phyloP scores from a whole-genome alignment of 805 yeast genomes.

The Lachancea sp. region DNA sequence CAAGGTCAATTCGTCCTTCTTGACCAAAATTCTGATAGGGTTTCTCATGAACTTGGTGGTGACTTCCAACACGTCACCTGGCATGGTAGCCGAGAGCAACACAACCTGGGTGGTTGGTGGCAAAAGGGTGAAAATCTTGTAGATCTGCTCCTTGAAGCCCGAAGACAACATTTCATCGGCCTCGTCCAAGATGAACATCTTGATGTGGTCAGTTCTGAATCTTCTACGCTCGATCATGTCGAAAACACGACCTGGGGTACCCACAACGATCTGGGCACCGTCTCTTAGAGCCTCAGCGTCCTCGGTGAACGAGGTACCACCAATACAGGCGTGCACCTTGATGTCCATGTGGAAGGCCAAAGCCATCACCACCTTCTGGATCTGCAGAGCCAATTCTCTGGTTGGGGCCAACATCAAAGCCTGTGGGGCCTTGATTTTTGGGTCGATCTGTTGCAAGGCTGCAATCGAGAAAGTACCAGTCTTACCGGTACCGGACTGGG shows the following conservation, averaged over 20 bases:
- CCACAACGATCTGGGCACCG: constrained; percentile 91
- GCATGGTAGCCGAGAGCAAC: constrained; percentile 90
- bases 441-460: constrained; percentile 69
- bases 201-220: constrained; percentile 74
- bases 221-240: constrained; percentile 92
- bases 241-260: constrained; percentile 96
- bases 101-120: constrained; percentile 90
- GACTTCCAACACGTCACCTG: constrained; percentile 84
- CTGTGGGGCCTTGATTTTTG: constrained; percentile 67
- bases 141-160: constrained; percentile 94
- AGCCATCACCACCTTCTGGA: constrained; percentile 85
- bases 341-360: constrained; percentile 88
- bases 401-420: constrained; percentile 95
- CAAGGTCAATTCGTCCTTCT: constrained; percentile 86
- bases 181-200: constrained; percentile 95
- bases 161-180: constrained; percentile 89
- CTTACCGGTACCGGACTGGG: constrained; percentile 99
- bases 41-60: constrained; percentile 87
- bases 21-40: constrained; percentile 90
- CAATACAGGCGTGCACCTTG: constrained; percentile 93
- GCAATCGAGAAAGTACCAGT: constrained; percentile 95
- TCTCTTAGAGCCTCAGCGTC: constrained; percentile 78
- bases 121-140: constrained; percentile 78
- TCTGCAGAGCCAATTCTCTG: constrained; percentile 94
- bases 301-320: constrained; percentile 87